These are phyloP conservation scores for Cordyceps tenuipes DNA, from an alignment of 2,329 filamentous ascomycete genomes.

Conservation along the genomic window DNA sequence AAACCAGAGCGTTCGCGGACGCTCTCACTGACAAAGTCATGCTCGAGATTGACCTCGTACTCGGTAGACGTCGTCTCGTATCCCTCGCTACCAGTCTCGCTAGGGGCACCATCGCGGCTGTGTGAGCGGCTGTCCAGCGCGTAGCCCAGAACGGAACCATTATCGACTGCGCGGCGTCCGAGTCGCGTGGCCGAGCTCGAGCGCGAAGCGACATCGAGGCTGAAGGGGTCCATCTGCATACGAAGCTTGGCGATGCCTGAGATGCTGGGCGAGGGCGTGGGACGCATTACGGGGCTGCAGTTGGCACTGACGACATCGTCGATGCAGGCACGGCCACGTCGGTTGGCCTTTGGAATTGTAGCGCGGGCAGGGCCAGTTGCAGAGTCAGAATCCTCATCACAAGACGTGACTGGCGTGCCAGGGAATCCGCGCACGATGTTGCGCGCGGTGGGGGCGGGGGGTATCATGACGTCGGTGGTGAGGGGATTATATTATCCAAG, in stretches of 20 bases:
- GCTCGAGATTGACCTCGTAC: constrained; percentile 77
- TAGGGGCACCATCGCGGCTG: constrained; percentile 48
- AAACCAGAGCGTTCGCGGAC: constrained; percentile 32
- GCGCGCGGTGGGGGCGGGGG: constrained; percentile 39
- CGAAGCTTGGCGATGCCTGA: constrained; percentile 79
- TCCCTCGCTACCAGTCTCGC: constrained; percentile 45
- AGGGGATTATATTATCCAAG: background rate
- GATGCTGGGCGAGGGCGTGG: constrained; percentile 42
- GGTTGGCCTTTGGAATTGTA: constrained; percentile 29
- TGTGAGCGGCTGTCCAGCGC: constrained; percentile 45
- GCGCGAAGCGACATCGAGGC: constrained; percentile 49
- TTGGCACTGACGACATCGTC: constrained; percentile 54
- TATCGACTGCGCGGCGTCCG: constrained; percentile 30
- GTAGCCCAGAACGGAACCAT: constrained; percentile 37
- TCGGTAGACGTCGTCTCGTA: constrained; percentile 63
- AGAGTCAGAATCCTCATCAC: constrained; percentile 49
- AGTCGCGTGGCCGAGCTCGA: constrained; percentile 48
- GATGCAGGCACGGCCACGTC: constrained; percentile 34
- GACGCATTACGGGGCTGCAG: constrained; percentile 52
- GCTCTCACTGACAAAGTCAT: constrained; percentile 73
- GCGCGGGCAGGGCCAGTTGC: constrained; percentile 26
- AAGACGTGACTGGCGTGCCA: constrained; percentile 44
- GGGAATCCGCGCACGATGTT: constrained; percentile 50
- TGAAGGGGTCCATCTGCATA: constrained; percentile 70
- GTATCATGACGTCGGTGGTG: constrained; percentile 31